These are phyloP conservation scores for Gossypium anomalum DNA, from an alignment of 345 rosid genomes.

Conservation along the genomic window DNA sequence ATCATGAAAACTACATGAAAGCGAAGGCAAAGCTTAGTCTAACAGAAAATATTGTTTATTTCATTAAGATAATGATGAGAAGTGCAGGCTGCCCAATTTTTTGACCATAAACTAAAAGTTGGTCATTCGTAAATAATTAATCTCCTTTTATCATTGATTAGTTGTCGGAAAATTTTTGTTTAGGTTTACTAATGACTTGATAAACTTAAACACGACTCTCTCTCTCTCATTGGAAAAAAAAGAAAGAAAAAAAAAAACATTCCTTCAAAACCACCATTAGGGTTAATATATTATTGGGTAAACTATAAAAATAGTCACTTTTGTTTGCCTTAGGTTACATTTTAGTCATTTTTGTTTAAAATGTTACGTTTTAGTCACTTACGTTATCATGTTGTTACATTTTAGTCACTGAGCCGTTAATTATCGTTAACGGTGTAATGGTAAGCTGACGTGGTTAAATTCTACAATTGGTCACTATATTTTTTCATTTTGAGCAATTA, in stretches of 20 bases:
- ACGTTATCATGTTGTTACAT: no score
- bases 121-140: background rate
- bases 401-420: no score
- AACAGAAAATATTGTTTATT: background rate
- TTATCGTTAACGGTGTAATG: no score
- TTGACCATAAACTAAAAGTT: background rate
- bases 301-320: no score
- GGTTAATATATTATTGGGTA: no score
- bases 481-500: no score
- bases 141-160: background rate
- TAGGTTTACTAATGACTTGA: background rate
- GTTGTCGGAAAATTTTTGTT: background rate
- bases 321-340: no score
- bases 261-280: background rate
- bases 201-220: slow-evolving; percentile 10
- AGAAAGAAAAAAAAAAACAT: background rate
- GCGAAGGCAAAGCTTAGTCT: background rate
- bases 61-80: background rate
- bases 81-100: background rate
- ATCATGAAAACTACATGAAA: background rate
- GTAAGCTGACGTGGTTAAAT: no score
- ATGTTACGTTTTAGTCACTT: no score
- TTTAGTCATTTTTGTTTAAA: no score
- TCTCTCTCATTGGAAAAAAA: background rate
- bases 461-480: no score